Evolutionary conservation across 192 early-diverging fungal genomes (phyloP), one percentile per base, ranked within the genome.

Genomic region (Backusella tarrabulga): DNA sequence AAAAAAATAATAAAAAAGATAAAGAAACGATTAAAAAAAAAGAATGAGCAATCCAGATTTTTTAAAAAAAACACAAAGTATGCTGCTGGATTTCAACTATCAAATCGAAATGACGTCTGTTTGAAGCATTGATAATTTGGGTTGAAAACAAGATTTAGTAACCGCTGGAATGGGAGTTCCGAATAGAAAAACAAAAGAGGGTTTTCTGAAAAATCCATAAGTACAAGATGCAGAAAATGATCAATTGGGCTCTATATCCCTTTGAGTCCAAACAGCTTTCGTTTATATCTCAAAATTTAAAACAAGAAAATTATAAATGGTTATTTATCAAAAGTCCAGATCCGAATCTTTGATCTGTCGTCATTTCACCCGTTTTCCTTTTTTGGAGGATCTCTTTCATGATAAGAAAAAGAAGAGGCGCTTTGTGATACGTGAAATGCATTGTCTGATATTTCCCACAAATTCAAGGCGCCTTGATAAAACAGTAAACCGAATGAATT

Each of bases 11-110:
- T 40, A 40, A 60, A 26, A 60, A 60, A 50, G 46, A 50, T 50
- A 50, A 50, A 50, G 17, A 50, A 50, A 50, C 42, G 42, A 32
- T 15, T 4, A 50, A 50, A 50, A 19, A 26, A 26, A 29, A 11
- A 60, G 8, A 26, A 12, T 1, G 12, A 60, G 3, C 3, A 29
- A 32, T 32, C 32, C 32, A 32, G 32, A 32, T 32, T 32, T 32
- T 32, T 32, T 32, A 2, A 29, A 60, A 26, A 0, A 26, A 23
- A 56, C 0, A 21, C 21, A 21, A 56, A 56, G 21, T 60, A 60
- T 60, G 42, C n/a, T 54, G 52, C 56, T 60, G 56, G n/a, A 60
- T 63, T 63, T 63, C 26, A 63, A 63, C 56, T 63, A 12, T 63
- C 21, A 23, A 26, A 63, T 26, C 23, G 56, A 29, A 63, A 63